Evolutionary conservation across 306 rosid genomes (phyloP).

Genomic region (Rubus parviflorus): DNA sequence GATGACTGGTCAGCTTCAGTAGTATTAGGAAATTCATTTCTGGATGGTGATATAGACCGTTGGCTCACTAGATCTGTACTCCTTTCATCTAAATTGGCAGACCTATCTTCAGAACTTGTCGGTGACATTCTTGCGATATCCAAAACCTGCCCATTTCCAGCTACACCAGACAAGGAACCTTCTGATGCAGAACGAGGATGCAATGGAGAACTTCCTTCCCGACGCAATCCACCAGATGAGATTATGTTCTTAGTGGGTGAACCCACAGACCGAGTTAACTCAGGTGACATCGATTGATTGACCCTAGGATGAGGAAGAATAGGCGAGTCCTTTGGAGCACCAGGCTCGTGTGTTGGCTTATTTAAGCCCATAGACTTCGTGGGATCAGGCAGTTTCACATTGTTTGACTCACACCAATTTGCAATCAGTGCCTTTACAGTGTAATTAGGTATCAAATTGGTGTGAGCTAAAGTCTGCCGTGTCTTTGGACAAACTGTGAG

Average conservation of each 20-base stretch:
- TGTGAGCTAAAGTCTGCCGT: slow-evolving; percentile 79
- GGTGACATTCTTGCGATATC: slow-evolving; percentile 49
- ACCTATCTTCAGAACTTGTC: slow-evolving; percentile 59
- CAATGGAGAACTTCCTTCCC: slow-evolving; percentile 64
- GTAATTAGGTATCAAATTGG: slow-evolving; percentile 75
- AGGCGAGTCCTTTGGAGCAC: slow-evolving; percentile 54
- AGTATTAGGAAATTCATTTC: slow-evolving; percentile 50
- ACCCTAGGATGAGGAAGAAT: slow-evolving; percentile 54
- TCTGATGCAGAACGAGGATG: slow-evolving; percentile 78
- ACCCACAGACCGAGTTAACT: slow-evolving; percentile 54
- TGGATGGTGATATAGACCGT: slow-evolving; percentile 55
- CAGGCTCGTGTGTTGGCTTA: slow-evolving; percentile 60
- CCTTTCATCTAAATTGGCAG: slow-evolving; percentile 62
- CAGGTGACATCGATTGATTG: slow-evolving; percentile 60
- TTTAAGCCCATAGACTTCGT: slow-evolving; percentile 42
- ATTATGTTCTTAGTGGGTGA: slow-evolving; percentile 49
- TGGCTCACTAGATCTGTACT: slow-evolving; percentile 53
- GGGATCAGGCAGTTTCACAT: slow-evolving; percentile 80
- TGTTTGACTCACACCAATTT: slow-evolving; percentile 87
- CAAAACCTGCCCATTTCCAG: slow-evolving; percentile 52
- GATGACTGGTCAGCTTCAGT: slow-evolving; percentile 45
- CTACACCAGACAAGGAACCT: slow-evolving; percentile 57
- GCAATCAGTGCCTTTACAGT: slow-evolving; percentile 85
- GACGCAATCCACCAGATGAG: slow-evolving; percentile 46
- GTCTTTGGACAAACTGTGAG: slow-evolving; percentile 98